Percentiles rank a stretch among this genome's conserved stretches.
These are phyloP conservation scores for Acanthamoeba lenticulata DNA, from an alignment of 208 protist species.

Conservation along the genomic window DNA sequence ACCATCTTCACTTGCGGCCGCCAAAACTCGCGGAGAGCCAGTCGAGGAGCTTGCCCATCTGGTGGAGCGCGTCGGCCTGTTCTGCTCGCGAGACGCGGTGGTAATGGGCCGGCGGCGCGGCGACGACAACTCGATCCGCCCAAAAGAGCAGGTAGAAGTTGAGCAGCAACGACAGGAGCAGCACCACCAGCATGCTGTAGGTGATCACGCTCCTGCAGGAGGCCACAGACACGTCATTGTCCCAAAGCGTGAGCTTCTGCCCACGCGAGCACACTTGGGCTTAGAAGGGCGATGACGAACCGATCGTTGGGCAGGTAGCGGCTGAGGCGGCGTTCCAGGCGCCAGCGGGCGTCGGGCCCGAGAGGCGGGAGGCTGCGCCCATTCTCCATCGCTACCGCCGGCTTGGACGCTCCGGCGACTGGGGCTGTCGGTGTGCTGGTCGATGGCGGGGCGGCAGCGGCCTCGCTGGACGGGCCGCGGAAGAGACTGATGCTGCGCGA, in stretches of 20 bases:
- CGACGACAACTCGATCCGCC: not conserved
- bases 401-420: not conserved
- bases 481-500: not conserved
- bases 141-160: constrained; percentile 12
- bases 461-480: not conserved
- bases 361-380: no score
- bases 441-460: not conserved
- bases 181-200: constrained; percentile 10
- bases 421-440: not conserved
- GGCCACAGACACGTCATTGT: not conserved
- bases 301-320: constrained; percentile 2
- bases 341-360: not conserved
- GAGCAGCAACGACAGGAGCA: constrained; percentile 31
- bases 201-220: constrained; percentile 24
- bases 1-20: not conserved
- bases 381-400: not conserved
- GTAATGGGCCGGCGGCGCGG: not conserved
- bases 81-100: not conserved
- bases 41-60: not conserved
- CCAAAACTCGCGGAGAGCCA: not conserved
- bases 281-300: not conserved
- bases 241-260: not conserved
- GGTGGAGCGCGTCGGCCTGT: not conserved
- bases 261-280: not conserved
- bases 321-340: not conserved